These are phyloP conservation scores for Phytophthora palmivora DNA, from an alignment of 352 stramenopile species.

Conservation along the genomic window DNA sequence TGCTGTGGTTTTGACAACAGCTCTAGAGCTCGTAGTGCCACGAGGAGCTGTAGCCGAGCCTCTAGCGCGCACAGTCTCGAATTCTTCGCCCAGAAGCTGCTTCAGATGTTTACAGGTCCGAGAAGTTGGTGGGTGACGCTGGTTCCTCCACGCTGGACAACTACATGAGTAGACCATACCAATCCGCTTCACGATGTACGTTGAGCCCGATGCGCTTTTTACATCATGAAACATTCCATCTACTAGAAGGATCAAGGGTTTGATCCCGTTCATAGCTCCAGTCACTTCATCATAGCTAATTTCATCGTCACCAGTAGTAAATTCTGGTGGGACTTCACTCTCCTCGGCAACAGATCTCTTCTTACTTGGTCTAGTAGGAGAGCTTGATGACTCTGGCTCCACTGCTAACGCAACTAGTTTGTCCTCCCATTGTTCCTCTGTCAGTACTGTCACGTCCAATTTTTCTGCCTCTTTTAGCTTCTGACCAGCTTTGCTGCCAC, in stretches of 20 bases:
- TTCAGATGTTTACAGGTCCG: slow-evolving; percentile 77
- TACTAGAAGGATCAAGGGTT: slow-evolving; percentile 42
- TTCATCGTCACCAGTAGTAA: slow-evolving; percentile 4
- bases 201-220: slow-evolving; percentile 61
- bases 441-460: slow-evolving; percentile 42
- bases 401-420: slow-evolving; percentile 9
- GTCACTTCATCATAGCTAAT: slow-evolving; percentile 52
- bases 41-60: slow-evolving; percentile 31
- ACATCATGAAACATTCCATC: slow-evolving; percentile 56
- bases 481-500: slow-evolving; percentile 49
- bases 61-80: slow-evolving; percentile 44
- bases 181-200: slow-evolving; percentile 60
- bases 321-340: slow-evolving; percentile 10
- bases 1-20: slow-evolving; percentile 40
- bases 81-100: slow-evolving; percentile 54
- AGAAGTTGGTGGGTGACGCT: slow-evolving; percentile 48
- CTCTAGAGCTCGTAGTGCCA: slow-evolving; percentile 15
- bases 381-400: background rate
- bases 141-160: slow-evolving; percentile 75
- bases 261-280: slow-evolving; percentile 49
- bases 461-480: slow-evolving; percentile 62
- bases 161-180: slow-evolving; percentile 65
- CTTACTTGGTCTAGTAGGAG: slow-evolving; percentile 13
- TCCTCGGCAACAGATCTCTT: slow-evolving; percentile 18
- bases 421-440: slow-evolving; percentile 48